Base-by-base conservation (phyloP, 352 stramenopile genomes). In the Phytophthora fragariae region DNA sequence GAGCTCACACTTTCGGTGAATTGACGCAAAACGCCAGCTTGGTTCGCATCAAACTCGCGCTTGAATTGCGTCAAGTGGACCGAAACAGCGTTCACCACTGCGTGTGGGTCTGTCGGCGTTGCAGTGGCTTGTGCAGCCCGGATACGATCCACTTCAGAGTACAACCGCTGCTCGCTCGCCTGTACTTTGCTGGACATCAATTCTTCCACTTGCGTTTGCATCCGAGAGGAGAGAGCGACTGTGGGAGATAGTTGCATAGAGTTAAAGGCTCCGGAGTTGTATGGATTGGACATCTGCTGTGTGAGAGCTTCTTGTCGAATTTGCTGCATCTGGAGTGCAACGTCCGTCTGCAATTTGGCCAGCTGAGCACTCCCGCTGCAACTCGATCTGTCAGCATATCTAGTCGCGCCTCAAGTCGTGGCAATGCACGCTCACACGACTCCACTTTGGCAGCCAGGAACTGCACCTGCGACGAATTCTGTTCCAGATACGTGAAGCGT, bases 31-130 rank as follows among this genome's bases (percentile, higher is more conserved):
- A 86, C 76, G 17, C 37, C 70, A 15, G 58, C 76, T 72, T 91
- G 84, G 44, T 88, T 87, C 12, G 65, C 52, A 56, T 89, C 82
- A 29, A 89, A 86, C 55, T 91, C 84, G 10, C 82, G 73, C 55
- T 91, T 91, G 62, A 91, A 89, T 52, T 89, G 84, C 12, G 80
- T 78, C 33, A 91, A 75, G 53, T 91, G 84, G 9, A 67, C 61
- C 21, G 84, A 88, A 21, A 91, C 84, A 9, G 84, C 82, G 39
- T 91, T 84, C 24, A 91, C 78, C 14, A 91, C 71, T 2, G 82
- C 64, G 41, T 85, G 71, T 1, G 81, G 76, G 24, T 81, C 76
- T 0, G 63, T 55, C 0, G 56, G 52, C 3, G 61, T 52, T 4
- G 68, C 8, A 19, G 55, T 72, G 17, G 44, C 41, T 68, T 71